Percentiles rank a stretch among this genome's conserved stretches.
These are phyloP conservation scores for Aspergillus proliferans DNA, from an alignment of 2,329 filamentous ascomycete genomes.

Conservation along the genomic window DNA sequence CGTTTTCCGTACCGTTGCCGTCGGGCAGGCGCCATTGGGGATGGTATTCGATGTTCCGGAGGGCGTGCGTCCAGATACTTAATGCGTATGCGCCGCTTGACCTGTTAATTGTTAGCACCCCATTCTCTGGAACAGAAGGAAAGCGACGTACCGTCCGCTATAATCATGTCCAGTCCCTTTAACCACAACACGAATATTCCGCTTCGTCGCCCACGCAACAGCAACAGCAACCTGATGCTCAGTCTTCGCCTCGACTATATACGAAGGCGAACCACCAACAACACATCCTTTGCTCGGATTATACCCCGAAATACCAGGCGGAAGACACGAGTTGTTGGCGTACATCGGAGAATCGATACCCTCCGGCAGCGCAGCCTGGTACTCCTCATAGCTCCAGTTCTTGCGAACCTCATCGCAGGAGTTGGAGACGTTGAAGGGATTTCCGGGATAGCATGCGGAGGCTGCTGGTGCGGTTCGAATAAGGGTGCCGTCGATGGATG, in stretches of 20 bases:
- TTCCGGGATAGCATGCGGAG: constrained; percentile 26
- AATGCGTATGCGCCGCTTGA: constrained; percentile 40
- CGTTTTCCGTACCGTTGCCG: constrained; percentile 8
- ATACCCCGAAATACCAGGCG: constrained; percentile 19
- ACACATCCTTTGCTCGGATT: constrained; percentile 18
- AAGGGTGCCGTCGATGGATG: constrained; percentile 15
- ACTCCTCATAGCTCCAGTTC: constrained; percentile 24
- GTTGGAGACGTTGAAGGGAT: constrained; percentile 19
- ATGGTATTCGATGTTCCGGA: constrained; percentile 30
- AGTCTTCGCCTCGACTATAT: constrained; percentile 28
- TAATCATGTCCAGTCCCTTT: constrained; percentile 22
- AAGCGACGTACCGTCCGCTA: constrained; percentile 13
- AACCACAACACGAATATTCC: constrained; percentile 20
- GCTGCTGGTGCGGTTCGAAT: constrained; percentile 20
- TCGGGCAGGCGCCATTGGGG: constrained; percentile 7
- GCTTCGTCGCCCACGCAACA: constrained; percentile 18
- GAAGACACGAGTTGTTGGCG: constrained; percentile 30
- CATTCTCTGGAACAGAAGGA: no score
- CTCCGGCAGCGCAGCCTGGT: constrained; percentile 27
- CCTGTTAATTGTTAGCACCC: constrained; percentile 12
- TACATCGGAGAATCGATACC: constrained; percentile 25
- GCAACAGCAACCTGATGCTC: constrained; percentile 24
- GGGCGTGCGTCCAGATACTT: constrained; percentile 43
- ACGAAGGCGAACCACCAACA: constrained; percentile 24
- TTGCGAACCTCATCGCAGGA: constrained; percentile 18